A percentile compares a stretch with the other conserved stretches of the same genome.
Conservation (phyloP, 495 filamentous ascomycete genomes). For the Podospora pseudocomata region DNA sequence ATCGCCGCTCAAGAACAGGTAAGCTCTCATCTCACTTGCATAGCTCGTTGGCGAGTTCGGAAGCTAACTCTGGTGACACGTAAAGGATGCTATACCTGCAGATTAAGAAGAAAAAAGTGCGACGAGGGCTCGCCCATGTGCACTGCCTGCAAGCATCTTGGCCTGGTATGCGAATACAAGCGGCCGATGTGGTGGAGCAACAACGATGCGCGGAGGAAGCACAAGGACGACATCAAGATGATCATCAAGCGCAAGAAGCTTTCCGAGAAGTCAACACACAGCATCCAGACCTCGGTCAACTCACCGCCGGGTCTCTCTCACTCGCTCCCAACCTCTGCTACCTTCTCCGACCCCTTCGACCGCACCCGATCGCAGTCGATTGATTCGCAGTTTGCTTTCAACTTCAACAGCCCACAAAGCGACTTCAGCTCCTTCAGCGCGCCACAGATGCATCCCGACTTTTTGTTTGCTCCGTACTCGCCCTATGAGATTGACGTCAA, state of each 20-base stretch:
- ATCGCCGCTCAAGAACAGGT: conserved; percentile 93
- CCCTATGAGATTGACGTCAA: conserved; percentile 95
- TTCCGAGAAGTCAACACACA: conserved; percentile 70
- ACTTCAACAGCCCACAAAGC: conserved; percentile 63
- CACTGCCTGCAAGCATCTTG: conserved; percentile 83
- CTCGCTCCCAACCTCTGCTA: conserved; percentile 75
- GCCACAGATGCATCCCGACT: conserved; percentile 46
- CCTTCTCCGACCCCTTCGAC: conserved; percentile 68
- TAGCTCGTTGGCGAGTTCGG: conserved; percentile 5
- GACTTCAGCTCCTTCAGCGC: conserved; percentile 60
- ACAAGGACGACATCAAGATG: conserved; percentile 94
- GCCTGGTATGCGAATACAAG: conserved; percentile 90
- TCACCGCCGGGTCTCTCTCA: conserved; percentile 78
- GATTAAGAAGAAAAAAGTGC: conserved; percentile 94
- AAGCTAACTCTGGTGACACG: conserved; percentile 29
- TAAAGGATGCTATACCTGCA: conserved; percentile 94
- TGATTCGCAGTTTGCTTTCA: conserved; percentile 73
- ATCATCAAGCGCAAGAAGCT: conserved; percentile 96
- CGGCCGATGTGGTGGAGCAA: conserved; percentile 96
- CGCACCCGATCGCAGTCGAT: conserved; percentile 70
- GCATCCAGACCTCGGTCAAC: conserved; percentile 51
- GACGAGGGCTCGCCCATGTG: conserved; percentile 87
- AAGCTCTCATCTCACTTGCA: conserved; percentile 31
- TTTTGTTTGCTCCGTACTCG: conserved; percentile 54
- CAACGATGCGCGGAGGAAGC: conserved; percentile 72